Base-by-base conservation (phyloP, 2,329 filamentous ascomycete genomes). In the Trichophaea hybrida region DNA sequence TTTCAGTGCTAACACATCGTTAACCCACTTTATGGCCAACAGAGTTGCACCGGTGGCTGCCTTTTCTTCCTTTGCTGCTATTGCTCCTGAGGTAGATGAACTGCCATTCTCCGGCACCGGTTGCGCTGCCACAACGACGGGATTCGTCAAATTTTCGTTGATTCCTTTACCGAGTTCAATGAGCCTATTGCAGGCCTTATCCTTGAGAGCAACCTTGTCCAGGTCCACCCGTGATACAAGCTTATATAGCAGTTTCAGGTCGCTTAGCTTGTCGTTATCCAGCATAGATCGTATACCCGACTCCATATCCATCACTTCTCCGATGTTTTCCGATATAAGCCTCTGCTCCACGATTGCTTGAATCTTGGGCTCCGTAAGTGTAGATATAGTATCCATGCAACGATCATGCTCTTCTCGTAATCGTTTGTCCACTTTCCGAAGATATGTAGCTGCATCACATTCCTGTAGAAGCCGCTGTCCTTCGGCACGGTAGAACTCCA, bases 21-120 rank as follows among this genome's bases (percentile, higher is more conserved):
- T 88, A 1, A 97, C 91, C 93, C 93, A 98, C 68, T 86, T 88
- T 67, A 97, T 85, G 0, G 93, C 93, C 1, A 89, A 86, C 0
- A 82, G 80, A 0, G 93, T 97, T 69, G 73, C 74, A 24, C 74
- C 76, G 31, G 73, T 74, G 35, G 78, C 78, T 17, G 77, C 71
- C 59, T 75, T 75, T 5, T 77, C 76, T 1, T 72, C 77, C 6
- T 78, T 77, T 10, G 79, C 75, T 2, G 76, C 75, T 46, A 74
- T 64, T 59, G 72, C 71, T 44, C 72, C 66, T 52, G 68, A 62
- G 35, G 69, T 71, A 33, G 51, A 51, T 13, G 50, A 15, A 4
- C 59, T 59, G 6, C 49, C 59, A 35, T 52, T 57, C 43, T 56
- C 54, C 48, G 48, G 15, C 33, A 7, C 13, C 56, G 8, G 15